Base-by-base conservation (phyloP, 2,329 filamentous ascomycete genomes). In the Xylariaceae sp. region DNA sequence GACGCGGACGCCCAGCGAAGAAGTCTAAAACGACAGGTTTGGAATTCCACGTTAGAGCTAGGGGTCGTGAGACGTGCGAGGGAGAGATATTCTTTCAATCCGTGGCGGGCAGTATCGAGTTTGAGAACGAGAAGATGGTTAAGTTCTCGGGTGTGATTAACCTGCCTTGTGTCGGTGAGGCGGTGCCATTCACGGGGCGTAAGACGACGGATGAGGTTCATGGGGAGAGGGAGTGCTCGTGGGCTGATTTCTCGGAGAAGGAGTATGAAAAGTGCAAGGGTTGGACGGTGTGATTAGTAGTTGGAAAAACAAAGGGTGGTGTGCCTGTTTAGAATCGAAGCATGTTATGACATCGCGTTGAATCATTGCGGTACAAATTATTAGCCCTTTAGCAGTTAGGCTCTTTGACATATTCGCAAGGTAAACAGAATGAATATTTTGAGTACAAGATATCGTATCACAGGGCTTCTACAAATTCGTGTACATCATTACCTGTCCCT, bases 51-150 rank as follows among this genome's bases (percentile, higher is more conserved):
- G 36, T 65, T 2, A 58, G 53, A n/a, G 58, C 58, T 54, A 56
- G 56, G 39, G 58, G 61, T n/a, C 49, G 51, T 12, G 62, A 62
- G n/a, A 62, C 55, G 0, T 53, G 52, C 11, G 57, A 62, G 22
- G 59, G 59, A 14, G 39, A 58, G 48, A 57, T 61, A 49, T 48
- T 58, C 40, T 45, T 44, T 5, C 35, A 48, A 6, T 54, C 58
- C n/a, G 48, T 58, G 31, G 43, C 55, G 1, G 64, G 64, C 11
- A 53, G 51, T 17, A 57, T 66, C 54, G 59, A 50, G 36, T 66
- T 64, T 39, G 46, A 54, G 1, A 59, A 61, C 48, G 54, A 59
- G 31, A 55, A 59, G 43, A 65, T 60, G 56, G 58, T 57, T 22
- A 58, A 51, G 31, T 64, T 66, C 43, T 38, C 53, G 0, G 62